These are phyloP conservation scores for Heliamphora pulchella DNA, from an alignment of 179 eudicot species.

Conservation along the genomic window DNA sequence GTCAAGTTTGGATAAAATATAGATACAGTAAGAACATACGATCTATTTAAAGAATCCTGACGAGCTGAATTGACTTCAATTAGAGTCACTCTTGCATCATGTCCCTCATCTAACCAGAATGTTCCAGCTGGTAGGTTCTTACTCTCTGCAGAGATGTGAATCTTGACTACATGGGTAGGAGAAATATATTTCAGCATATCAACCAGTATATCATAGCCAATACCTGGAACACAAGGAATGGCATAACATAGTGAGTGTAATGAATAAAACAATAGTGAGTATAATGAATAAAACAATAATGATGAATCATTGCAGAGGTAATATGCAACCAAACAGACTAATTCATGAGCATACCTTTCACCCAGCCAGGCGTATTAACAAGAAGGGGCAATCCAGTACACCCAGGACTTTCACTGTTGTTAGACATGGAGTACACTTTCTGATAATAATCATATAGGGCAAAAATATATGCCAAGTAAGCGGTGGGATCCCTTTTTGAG, in stretches of 20 bases:
- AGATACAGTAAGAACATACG: constrained; percentile 40
- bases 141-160: constrained; percentile 45
- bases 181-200: constrained; percentile 62
- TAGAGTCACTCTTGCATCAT: constrained; percentile 32
- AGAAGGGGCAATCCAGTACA: constrained; percentile 13
- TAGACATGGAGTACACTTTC: constrained; percentile 27
- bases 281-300: background rate
- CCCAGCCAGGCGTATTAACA: too few species aligned
- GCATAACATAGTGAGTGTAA: constrained; percentile 1
- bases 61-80: constrained; percentile 68
- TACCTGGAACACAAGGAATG: constrained; percentile 43
- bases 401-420: constrained; percentile 29
- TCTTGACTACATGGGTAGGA: constrained; percentile 80
- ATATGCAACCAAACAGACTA: background rate
- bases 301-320: background rate
- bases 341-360: background rate
- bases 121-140: constrained; percentile 76
- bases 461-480: constrained; percentile 45
- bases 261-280: background rate
- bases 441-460: constrained; percentile 55
- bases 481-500: constrained; percentile 67
- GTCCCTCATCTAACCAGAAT: constrained; percentile 58
- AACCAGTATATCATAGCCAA: constrained; percentile 63
- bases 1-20: background rate
- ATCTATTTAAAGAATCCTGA: constrained; percentile 57